Evolutionary conservation across 2,329 filamentous ascomycete genomes (phyloP).

Genomic region (Aspergillus novoparasiticus): DNA sequence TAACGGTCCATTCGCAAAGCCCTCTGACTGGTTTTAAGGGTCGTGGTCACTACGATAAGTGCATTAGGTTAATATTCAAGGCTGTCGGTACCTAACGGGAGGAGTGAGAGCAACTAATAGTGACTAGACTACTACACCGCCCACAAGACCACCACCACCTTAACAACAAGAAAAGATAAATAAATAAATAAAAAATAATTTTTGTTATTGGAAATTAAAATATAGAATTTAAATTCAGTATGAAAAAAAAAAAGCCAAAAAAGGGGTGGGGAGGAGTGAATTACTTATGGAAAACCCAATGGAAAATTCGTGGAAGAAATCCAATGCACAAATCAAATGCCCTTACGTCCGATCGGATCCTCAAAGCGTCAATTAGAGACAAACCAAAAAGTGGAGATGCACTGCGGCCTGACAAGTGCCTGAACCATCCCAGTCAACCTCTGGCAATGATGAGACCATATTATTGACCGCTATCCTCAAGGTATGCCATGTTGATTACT

Average conservation of each 20-base stretch:
- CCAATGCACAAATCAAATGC: not conserved
- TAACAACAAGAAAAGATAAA: not conserved
- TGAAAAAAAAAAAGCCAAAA: not conserved
- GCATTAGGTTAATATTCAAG: not conserved
- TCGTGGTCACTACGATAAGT: not conserved
- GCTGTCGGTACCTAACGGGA: not conserved
- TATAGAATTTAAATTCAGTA: not conserved
- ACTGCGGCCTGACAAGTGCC: constrained; percentile 32
- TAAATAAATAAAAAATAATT: not conserved
- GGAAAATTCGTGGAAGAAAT: constrained; percentile 5
- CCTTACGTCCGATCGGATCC: not conserved
- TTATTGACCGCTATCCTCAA: not conserved
- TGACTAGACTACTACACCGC: not conserved
- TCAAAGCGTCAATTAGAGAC: constrained; percentile 1
- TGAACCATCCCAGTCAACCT: constrained; percentile 13
- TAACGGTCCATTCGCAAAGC: not conserved
- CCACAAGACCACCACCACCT: not conserved
- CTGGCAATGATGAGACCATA: not conserved
- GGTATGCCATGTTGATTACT: not conserved
- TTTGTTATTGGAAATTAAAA: not conserved
- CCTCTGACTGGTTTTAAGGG: not conserved
- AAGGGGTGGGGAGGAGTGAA: not conserved
- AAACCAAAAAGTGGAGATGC: constrained; percentile 16
- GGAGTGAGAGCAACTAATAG: not conserved
- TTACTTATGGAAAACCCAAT: not conserved